phyloP scores from a whole-genome alignment of 257 asterid species.

The Solanum sejunctum region DNA sequence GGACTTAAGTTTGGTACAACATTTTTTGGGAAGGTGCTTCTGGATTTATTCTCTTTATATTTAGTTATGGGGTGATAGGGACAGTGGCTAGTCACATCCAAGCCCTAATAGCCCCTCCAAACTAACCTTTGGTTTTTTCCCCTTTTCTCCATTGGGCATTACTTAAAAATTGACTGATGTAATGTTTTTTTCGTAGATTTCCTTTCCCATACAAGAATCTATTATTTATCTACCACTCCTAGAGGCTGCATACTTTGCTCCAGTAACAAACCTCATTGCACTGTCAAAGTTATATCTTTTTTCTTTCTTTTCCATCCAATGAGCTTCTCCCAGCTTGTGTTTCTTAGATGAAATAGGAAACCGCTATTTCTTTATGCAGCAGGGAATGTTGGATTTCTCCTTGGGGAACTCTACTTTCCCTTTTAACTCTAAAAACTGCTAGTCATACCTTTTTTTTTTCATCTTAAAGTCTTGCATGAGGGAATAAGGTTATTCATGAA shows the following conservation, averaged over 20 bases:
- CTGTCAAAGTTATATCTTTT: not conserved
- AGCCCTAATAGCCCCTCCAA: not conserved
- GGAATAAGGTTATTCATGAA: conserved; percentile 23
- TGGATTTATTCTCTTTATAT: not conserved
- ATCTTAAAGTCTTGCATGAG: conserved; percentile 67
- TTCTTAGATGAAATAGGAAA: not conserved
- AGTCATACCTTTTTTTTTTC: not conserved
- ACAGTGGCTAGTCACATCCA: conserved; percentile 1
- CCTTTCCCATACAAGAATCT: not conserved
- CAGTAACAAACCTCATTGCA: not conserved
- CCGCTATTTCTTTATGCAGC: not conserved
- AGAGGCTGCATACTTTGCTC: not conserved
- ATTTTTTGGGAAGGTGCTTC: not conserved
- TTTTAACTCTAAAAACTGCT: conserved; percentile 5
- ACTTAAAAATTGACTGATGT: not conserved
- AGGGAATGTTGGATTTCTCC: conserved; percentile 20
- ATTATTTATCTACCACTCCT: not conserved
- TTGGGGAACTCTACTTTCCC: conserved; percentile 1
- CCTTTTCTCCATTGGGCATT: conserved; percentile 7
- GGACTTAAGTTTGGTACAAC: not conserved
- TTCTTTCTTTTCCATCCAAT: conserved; percentile 4
- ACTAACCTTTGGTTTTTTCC: not conserved
- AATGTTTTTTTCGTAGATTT: not conserved
- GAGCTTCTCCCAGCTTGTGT: not conserved
- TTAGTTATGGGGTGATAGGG: not conserved